Base-by-base conservation (phyloP, 2,329 filamentous ascomycete genomes). In the Dactylella cylindrospora region DNA sequence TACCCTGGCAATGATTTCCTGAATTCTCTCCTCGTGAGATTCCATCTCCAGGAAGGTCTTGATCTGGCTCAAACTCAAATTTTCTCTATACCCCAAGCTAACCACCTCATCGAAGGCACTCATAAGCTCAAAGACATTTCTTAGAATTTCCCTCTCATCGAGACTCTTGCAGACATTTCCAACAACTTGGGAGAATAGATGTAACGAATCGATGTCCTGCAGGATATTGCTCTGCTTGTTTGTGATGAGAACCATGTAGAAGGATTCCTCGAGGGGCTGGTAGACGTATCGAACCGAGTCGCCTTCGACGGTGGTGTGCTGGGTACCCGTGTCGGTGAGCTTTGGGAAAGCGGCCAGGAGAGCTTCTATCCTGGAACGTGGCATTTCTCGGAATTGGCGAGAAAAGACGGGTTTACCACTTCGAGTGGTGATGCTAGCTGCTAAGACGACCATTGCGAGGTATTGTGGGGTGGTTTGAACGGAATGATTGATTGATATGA, bases 11-110 rank as follows among this genome's bases (percentile, higher is more conserved):
- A 96, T 96, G 66, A 96, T 98, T 72, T 96, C 93, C 74, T 98
- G 93, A 68, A 98, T 97, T 72, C 93, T 84, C 79, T 98, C 93
- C 76, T 98, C 94, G 71, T 98, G 93, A 74, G 86, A 93, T 75
- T 98, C 93, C 93, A 98, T 98, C 72, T 97, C 94, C 68, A 98
- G 75, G 79, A 98, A 98, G 2, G 93, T 96, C 80, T 94, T 96
- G 78, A 98, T 98, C 76, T 98, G 94, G 75, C 84, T 88, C 70
- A 98, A 82, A 19, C 91, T 94, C 68, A 98, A 77, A 74, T 98
- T 98, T 77, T 98, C 93, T 71, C 93, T 78, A 76, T 98, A 97
- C 9, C 93, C 93, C 66, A 95, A 79, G 0, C 91, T 96, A 62
- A 98, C 91, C 59, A 98, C 81, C 77, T 98, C 93, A 71, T 98